Conservation (phyloP, 805 yeast species). For the Wickerhamiella azyma region DNA sequence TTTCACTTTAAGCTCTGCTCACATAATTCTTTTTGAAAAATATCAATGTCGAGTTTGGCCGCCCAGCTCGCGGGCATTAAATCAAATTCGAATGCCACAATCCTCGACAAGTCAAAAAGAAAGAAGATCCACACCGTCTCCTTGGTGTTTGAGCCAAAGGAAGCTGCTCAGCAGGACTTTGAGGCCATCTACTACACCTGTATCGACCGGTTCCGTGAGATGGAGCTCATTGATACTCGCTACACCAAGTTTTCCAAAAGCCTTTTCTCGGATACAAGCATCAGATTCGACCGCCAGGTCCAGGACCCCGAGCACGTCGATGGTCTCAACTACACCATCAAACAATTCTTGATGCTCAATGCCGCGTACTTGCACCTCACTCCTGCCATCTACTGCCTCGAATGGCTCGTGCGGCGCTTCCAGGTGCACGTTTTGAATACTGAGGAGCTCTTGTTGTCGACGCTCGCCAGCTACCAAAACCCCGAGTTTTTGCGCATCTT, state of each 20-base stretch:
- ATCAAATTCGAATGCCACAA: conserved; percentile 38
- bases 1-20: not conserved
- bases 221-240: conserved; percentile 58
- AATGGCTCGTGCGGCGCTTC: conserved; percentile 90
- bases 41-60: conserved; percentile 49
- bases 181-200: conserved; percentile 65
- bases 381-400: conserved; percentile 70
- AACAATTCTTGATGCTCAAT: conserved; percentile 55
- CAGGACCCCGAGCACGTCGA: conserved; percentile 65
- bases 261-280: conserved; percentile 70
- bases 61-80: conserved; percentile 62
- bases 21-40: conserved; percentile 11
- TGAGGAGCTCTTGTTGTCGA: conserved; percentile 55
- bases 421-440: conserved; percentile 67
- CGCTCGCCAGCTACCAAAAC: conserved; percentile 66
- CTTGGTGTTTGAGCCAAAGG: conserved; percentile 67
- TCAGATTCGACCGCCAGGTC: conserved; percentile 66
- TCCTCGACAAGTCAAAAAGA: conserved; percentile 75
- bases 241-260: conserved; percentile 57
- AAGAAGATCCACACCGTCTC: conserved; percentile 83
- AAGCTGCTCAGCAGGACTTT: conserved; percentile 90
- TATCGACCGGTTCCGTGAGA: conserved; percentile 59
- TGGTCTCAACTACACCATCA: conserved; percentile 61
- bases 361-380: conserved; percentile 65
- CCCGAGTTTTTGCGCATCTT: conserved; percentile 65